A percentile compares a stretch with the other conserved stretches of the same genome.
Evolutionary conservation across 1,139 yeast species (phyloP).

Genomic region (Hemisphaericaspora xylofermentans): DNA sequence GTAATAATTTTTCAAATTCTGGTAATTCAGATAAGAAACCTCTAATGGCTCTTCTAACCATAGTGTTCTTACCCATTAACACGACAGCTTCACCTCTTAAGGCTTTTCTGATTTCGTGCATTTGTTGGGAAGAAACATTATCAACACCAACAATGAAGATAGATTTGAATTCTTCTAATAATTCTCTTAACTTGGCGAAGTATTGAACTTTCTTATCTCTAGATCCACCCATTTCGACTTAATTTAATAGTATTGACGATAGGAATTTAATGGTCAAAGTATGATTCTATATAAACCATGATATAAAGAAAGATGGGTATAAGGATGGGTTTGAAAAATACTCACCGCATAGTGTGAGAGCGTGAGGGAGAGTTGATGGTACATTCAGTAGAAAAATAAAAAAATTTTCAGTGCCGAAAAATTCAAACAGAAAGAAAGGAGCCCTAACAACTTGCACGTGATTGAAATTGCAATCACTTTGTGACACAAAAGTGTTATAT

Average conservation of each 20-base stretch:
- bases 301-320: slow-evolving; percentile 2
- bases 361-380: slow-evolving; percentile 2
- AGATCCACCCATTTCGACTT: slow-evolving; percentile 99
- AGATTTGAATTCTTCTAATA: slow-evolving; percentile 95
- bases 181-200: slow-evolving; percentile 92
- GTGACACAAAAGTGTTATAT: no score
- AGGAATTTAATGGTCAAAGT: slow-evolving; percentile 85
- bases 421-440: not conserved
- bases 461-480: not conserved
- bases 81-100: slow-evolving; percentile 94
- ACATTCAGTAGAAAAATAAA: no score
- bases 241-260: slow-evolving; percentile 54
- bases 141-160: slow-evolving; percentile 99
- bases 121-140: slow-evolving; percentile 99
- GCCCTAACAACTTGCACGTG: slow-evolving; percentile 7
- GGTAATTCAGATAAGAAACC: slow-evolving; percentile 92
- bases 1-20: slow-evolving; percentile 92
- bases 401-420: slow-evolving; percentile 4
- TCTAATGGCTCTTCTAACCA: slow-evolving; percentile 99
- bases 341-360: not conserved
- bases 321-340: slow-evolving; percentile 1
- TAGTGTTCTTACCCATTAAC: slow-evolving; percentile 99
- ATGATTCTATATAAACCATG: slow-evolving; percentile 6
- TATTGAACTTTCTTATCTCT: slow-evolving; percentile 97
- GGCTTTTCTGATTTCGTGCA: slow-evolving; percentile 98